Conservation (phyloP, 2,329 filamentous ascomycete genomes). For the Ophiostoma tasmaniense region DNA sequence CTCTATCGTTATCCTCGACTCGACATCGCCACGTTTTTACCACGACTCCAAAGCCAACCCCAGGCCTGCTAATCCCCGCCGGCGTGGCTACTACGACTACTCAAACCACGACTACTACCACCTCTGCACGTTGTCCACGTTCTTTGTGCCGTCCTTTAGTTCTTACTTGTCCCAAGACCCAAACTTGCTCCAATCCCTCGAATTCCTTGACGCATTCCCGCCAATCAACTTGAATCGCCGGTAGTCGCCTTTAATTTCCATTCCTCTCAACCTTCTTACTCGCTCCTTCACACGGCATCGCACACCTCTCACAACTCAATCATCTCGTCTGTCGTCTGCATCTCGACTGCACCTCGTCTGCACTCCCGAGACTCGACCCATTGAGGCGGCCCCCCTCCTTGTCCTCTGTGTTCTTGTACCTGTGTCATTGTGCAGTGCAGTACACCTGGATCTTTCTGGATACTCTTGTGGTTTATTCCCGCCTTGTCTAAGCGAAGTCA, state of each 20-base stretch:
- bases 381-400: slow-evolving; percentile 14
- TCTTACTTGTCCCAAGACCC: background rate
- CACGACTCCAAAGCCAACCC: background rate
- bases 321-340: background rate
- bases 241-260: background rate
- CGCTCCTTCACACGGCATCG: background rate
- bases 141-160: background rate
- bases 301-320: background rate
- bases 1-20: background rate
- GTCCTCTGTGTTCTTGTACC: background rate
- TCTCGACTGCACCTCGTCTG: slow-evolving; percentile 1
- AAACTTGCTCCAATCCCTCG: background rate
- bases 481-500: slow-evolving; percentile 10
- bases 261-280: background rate
- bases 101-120: background rate
- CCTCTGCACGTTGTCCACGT: background rate
- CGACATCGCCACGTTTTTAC: slow-evolving; percentile 7
- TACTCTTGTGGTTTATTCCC: background rate
- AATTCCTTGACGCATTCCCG: background rate
- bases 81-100: background rate
- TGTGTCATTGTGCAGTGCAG: slow-evolving; percentile 5
- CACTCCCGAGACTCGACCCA: slow-evolving; percentile 13
- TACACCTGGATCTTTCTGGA: background rate
- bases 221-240: background rate
- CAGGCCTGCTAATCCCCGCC: background rate